phyloP scores from a whole-genome alignment of 1,139 yeast genomes.

The Nadsonia commutata region DNA sequence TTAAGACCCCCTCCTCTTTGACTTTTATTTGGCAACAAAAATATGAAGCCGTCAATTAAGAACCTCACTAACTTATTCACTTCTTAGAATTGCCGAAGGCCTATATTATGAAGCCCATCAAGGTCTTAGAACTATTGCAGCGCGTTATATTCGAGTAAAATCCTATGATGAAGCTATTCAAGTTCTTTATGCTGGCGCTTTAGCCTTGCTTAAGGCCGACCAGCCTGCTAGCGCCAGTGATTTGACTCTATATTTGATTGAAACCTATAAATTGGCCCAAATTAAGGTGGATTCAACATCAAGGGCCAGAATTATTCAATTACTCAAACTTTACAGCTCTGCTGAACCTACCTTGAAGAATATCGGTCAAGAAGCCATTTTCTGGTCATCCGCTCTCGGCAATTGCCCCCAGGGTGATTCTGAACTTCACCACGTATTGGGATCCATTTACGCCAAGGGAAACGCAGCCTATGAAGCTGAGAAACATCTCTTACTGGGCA shows the following conservation, averaged over 20 bases:
- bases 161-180: slow-evolving; percentile 61
- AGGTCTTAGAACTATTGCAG: slow-evolving; percentile 75
- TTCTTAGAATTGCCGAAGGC: slow-evolving; percentile 49
- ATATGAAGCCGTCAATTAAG: neutral
- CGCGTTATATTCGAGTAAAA: slow-evolving; percentile 59
- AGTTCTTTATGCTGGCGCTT: slow-evolving; percentile 54
- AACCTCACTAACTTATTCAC: neutral
- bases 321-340: slow-evolving; percentile 38
- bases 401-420: slow-evolving; percentile 54
- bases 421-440: slow-evolving; percentile 61
- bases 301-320: slow-evolving; percentile 25
- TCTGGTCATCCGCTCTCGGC: slow-evolving; percentile 44
- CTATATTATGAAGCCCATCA: slow-evolving; percentile 93
- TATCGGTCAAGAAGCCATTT: slow-evolving; percentile 46
- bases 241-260: slow-evolving; percentile 56
- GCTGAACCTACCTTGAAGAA: slow-evolving; percentile 54
- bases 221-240: slow-evolving; percentile 77
- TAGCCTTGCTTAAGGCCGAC: slow-evolving; percentile 48
- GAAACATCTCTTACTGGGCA: slow-evolving; percentile 54
- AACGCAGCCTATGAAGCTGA: slow-evolving; percentile 34
- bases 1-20: too few species aligned
- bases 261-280: slow-evolving; percentile 42
- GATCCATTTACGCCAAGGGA: slow-evolving; percentile 37
- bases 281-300: slow-evolving; percentile 24
- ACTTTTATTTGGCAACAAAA: too few species aligned